A percentile compares a stretch with the other conserved stretches of the same genome.
phyloP scores from a whole-genome alignment of 805 yeast species.

The Yamadazyma olivae region DNA sequence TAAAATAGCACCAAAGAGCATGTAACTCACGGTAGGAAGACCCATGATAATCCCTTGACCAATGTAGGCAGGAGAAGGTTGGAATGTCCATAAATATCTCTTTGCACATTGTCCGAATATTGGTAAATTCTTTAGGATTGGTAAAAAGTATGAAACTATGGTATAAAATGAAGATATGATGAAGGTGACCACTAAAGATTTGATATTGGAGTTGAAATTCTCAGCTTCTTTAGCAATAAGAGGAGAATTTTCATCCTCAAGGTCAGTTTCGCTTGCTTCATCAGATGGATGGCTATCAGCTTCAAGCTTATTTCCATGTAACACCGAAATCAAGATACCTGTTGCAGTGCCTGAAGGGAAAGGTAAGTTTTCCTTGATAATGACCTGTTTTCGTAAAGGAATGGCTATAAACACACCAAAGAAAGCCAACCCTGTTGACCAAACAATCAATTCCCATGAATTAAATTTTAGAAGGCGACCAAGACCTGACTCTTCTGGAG shows the following conservation, averaged over 20 bases:
- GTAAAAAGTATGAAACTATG: slow-evolving; percentile 65
- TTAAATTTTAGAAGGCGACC: slow-evolving; percentile 33
- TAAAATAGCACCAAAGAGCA: slow-evolving; percentile 83
- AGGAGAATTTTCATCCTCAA: not conserved
- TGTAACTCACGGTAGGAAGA: slow-evolving; percentile 80
- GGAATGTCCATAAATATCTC: slow-evolving; percentile 78
- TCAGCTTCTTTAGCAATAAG: not conserved
- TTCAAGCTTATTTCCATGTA: slow-evolving; percentile 65
- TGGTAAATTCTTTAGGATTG: slow-evolving; percentile 66
- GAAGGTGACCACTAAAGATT: slow-evolving; percentile 61
- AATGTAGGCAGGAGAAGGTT: slow-evolving; percentile 95
- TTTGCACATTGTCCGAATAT: slow-evolving; percentile 70
- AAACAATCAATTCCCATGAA: slow-evolving; percentile 57
- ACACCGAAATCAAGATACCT: slow-evolving; percentile 84
- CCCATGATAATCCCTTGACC: slow-evolving; percentile 99
- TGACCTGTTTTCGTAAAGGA: slow-evolving; percentile 81
- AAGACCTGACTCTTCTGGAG: slow-evolving; percentile 73
- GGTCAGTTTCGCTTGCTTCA: not conserved
- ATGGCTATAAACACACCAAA: slow-evolving; percentile 96
- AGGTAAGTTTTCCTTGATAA: slow-evolving; percentile 80
- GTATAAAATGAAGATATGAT: slow-evolving; percentile 71
- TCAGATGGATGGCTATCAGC: slow-evolving; percentile 15
- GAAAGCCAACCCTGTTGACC: slow-evolving; percentile 87
- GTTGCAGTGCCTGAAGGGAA: slow-evolving; percentile 97
- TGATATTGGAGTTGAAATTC: slow-evolving; percentile 54